Percentiles rank a stretch among this genome's conserved stretches.
phyloP scores from a whole-genome alignment of 169 alveolate genomes.

The Plasmodium coatneyi region DNA sequence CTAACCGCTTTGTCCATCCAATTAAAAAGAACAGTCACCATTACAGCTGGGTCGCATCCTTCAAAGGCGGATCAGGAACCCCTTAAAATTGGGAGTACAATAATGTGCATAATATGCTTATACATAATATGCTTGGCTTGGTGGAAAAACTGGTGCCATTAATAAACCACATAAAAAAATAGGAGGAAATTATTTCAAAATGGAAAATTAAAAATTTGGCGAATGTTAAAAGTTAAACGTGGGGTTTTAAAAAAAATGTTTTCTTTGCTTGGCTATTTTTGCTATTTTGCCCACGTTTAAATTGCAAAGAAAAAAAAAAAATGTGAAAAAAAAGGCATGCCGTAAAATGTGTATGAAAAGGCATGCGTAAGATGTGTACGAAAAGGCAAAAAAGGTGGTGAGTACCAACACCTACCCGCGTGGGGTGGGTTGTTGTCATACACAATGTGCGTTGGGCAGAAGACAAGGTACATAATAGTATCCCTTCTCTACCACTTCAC shows the following conservation, averaged over 20 bases:
- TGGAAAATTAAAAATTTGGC: not conserved
- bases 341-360: not conserved
- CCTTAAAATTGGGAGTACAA: not conserved
- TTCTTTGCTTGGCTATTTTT: not conserved
- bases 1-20: not conserved
- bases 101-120: not conserved
- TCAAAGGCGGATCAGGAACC: not conserved
- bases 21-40: not conserved
- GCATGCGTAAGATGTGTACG: not conserved
- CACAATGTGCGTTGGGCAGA: not conserved
- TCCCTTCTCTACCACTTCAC: no score
- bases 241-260: not conserved
- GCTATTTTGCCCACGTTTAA: not conserved
- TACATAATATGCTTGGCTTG: not conserved
- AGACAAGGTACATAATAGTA: no score
- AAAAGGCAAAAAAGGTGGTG: not conserved
- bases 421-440: not conserved
- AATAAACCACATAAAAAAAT: not conserved
- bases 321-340: not conserved
- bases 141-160: not conserved
- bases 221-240: not conserved
- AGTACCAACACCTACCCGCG: not conserved
- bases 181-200: not conserved
- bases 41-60: not conserved
- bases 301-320: not conserved